Base-by-base conservation (phyloP, 2,329 filamentous ascomycete species). In the Whalleya microplaca region DNA sequence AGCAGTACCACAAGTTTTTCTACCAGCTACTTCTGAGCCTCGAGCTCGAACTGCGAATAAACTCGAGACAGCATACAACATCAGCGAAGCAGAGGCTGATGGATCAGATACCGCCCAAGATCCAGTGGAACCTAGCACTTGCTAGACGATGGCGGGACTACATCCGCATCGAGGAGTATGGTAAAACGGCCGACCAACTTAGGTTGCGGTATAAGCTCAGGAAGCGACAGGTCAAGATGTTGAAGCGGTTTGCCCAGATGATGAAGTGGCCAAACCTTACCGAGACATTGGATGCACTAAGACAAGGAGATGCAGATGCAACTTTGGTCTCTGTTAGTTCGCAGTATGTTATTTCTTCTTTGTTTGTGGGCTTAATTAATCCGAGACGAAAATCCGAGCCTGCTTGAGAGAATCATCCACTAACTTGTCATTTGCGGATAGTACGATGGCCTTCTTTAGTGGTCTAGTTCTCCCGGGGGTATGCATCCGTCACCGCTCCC, bases 231-330 rank as follows among this genome's bases (percentile, higher is more conserved):
- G 84, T 87, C 58, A 87, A 87, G 68, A 85, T 87, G 68, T 75
- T 92, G 43, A 82, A 83, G 62, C 81, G 82, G 37, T 92, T 92
- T 68, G 87, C 88, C 10, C 80, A 84, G 67, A 84, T 83, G 66
- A 85, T 92, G 77, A 91, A 90, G 71, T 92, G 89, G 89, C 89
- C 89, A 1, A 91, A 91, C 64, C 80, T 91, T 56, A 76, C 77
- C 19, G 84, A 85, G 56, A 85, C 89, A 6, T 78, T 90, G 44
- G 81, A 84, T 42, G 78, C 83, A 45, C 78, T 92, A 51, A 83
- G 81, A 59, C 80, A 87, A 58, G 79, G 80, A 58, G 85, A 88
- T 55, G 74, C 73, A 10, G 84, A 88, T 56, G 79, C 81, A 20
- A 78, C 78, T 14, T 74, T 90, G 50, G 78, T 89, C 59, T 75